A percentile compares a stretch with the other conserved stretches of the same genome.
Conservation (phyloP, 768 basidiomycete genomes). For the Astraeus odoratus region DNA sequence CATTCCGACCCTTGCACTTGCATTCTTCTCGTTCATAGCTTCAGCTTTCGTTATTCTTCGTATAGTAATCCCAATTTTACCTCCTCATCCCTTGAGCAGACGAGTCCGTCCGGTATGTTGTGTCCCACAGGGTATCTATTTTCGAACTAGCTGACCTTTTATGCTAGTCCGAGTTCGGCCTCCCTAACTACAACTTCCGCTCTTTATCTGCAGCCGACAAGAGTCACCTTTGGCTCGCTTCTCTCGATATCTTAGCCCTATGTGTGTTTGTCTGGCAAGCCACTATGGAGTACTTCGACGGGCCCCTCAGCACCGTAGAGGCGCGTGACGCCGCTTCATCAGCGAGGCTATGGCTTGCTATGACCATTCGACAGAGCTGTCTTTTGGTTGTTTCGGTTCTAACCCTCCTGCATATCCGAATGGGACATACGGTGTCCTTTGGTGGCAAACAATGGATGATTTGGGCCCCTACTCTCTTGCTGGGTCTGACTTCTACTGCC, state of each 20-base stretch:
- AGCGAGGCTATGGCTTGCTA: conserved; percentile 59
- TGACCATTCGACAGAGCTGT: conserved; percentile 63
- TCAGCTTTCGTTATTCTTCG: conserved; percentile 73
- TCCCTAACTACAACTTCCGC: conserved; percentile 51
- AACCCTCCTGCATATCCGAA: conserved; percentile 62
- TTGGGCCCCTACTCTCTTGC: conserved; percentile 56
- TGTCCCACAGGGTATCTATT: neutral
- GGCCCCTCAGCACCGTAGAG: conserved; percentile 36
- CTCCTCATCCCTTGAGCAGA: conserved; percentile 65
- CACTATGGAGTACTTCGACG: conserved; percentile 43
- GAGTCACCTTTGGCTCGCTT: conserved; percentile 67
- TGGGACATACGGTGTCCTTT: conserved; percentile 64
- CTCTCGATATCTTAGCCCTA: conserved; percentile 58
- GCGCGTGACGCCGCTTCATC: conserved; percentile 47
- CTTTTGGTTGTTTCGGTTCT: conserved; percentile 54
- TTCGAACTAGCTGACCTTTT: conserved; percentile 12
- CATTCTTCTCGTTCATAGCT: conserved; percentile 63
- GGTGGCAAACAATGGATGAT: conserved; percentile 69
- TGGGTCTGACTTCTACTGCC: conserved; percentile 50
- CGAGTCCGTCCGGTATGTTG: conserved; percentile 63
- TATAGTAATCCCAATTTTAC: conserved; percentile 68
- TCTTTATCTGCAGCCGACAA: conserved; percentile 64
- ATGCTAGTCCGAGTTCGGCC: conserved; percentile 64
- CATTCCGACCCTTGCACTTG: conserved; percentile 57
- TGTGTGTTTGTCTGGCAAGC: conserved; percentile 62